Base-by-base conservation (phyloP, 2,329 filamentous ascomycete genomes). In the Xylariaceae sp. region DNA sequence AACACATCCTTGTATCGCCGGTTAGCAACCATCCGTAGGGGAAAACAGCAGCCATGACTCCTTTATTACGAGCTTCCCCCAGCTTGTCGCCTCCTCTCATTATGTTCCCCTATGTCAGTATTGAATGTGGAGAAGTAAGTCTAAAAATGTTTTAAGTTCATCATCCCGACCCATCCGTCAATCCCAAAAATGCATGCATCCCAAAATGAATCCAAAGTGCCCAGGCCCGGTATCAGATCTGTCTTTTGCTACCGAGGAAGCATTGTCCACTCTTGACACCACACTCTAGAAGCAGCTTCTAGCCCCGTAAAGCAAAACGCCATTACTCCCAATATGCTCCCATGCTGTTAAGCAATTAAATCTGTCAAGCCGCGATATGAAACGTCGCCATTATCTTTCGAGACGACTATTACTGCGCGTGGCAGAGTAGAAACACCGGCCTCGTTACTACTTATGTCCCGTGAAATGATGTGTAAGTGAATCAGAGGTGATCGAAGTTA, bases 111-210 rank as follows among this genome's bases (percentile, higher is more conserved):
- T 14, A 23, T 29, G 33, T 31, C 15, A 30, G 28, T 19, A 13
- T 21, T 13, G 29, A 24, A 16, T 29, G 31, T 37, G 28, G 28
- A 16, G 29, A 37, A 44, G 29, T 38, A 50, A 65, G 65, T 4
- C 55, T 59, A 24, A 3, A 57, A 55, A 39, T 69, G 66, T 44
- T n/a, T n/a, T 60, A 63, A 15, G 30, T 34, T 44, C 30, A 34
- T 37, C 28, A 19, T 5, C 34, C 38, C 21, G 23, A 33, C 38
- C 38, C 31, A 37, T 67, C 19, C 58, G 68, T 24, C 66, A 68
- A 43, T 57, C 60, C 44, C 30, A 28, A 23, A 32, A 61, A n/a
- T 66, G 67, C 50, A 55, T 55, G 29, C 60, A 59, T 46, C 54
- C 59, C 30, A 51, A 51, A 21, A 46, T 57, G 30, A 15, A 49